A percentile compares a stretch with the other conserved stretches of the same genome.
Conservation (phyloP, 2,329 filamentous ascomycete species). For the Juglanconis juglandina region DNA sequence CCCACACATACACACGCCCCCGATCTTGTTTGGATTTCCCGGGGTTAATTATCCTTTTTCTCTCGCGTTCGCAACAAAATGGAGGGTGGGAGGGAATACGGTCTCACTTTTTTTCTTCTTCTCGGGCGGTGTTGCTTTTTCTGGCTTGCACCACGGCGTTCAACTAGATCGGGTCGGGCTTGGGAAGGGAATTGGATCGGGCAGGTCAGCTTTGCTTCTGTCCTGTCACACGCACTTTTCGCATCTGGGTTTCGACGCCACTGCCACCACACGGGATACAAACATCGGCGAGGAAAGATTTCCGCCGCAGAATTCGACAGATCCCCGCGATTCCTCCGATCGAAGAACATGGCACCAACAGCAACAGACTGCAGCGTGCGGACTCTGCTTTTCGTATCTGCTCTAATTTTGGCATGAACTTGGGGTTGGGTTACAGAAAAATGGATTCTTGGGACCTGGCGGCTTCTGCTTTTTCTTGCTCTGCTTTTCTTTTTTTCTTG, state of each 20-base stretch:
- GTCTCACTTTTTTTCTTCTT: slow-evolving; percentile 13
- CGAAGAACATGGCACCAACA: background rate
- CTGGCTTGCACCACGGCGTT: slow-evolving; percentile 32
- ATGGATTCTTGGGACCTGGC: slow-evolving; percentile 5
- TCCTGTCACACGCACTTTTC: slow-evolving; percentile 16
- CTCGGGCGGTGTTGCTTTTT: slow-evolving; percentile 24
- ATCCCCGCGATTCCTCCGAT: background rate
- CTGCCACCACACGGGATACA: background rate
- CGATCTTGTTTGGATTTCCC: no score
- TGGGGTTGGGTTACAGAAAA: slow-evolving; percentile 19
- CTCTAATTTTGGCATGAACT: slow-evolving; percentile 14
- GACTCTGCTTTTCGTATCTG: background rate
- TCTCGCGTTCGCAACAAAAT: slow-evolving; percentile 21
- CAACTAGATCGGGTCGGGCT: slow-evolving; percentile 21
- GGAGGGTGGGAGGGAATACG: slow-evolving; percentile 8
- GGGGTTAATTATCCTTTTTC: background rate
- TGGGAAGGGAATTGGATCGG: slow-evolving; percentile 11
- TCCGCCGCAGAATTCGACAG: slow-evolving; percentile 4
- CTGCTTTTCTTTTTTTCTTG: slow-evolving; percentile 4
- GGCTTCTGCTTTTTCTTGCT: slow-evolving; percentile 1
- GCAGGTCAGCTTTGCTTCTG: slow-evolving; percentile 20
- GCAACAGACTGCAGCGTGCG: background rate
- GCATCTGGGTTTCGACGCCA: background rate
- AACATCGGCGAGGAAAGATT: slow-evolving; percentile 1
- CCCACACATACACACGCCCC: no score